Evolutionary conservation across 73 alveolate genomes (phyloP), one percentile per base, ranked within the genome.

Genomic region (Paramecium bursaria): DNA sequence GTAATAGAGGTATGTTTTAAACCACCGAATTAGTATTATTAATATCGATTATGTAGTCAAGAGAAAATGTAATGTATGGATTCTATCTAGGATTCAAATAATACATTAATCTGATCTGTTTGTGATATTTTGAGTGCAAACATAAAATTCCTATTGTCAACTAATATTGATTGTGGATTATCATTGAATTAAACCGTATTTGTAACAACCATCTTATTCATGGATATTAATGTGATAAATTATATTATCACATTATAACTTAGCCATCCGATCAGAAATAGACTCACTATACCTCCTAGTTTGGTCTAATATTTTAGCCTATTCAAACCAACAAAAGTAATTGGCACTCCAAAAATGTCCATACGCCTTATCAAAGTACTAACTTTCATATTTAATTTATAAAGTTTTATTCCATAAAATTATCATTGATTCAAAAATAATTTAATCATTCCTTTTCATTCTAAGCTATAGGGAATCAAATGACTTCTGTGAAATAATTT

Each of bases 241-340:
- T 48, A 13, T n/a, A 48, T 11, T 11, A 48, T 13, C 4, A 57
- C 31, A 25, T 57, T 57, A 11, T 57, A 57, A 57, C 51, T 26
- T 48, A 57, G 76, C 76, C 76, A 57, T 11, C 76, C 76, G 14
- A 48, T n/a, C 14, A 48, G 14, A 11, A n/a, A 5, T 6, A 48
- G 4, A 6, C 25, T 6, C 14, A 48, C 21, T 4, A 48, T 7
- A 7, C 61, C 61, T 48, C 61, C 61, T 48, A 48, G 14, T 13
- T 48, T 48, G 14, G 61, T 48, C 22, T 48, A n/a, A 57, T 57
- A 57, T 57, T 57, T 57, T 27, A 57, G 14, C 0, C 76, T 33
- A 57, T 57, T 57, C 26, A 57, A 57, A 29, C 76, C 76, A 26
- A 57, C 31, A 7, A 48, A 48, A 6, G 61, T 48, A 4, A 48